Evolutionary conservation across 345 rosid genomes (phyloP).

Genomic region (Viola odorata): DNA sequence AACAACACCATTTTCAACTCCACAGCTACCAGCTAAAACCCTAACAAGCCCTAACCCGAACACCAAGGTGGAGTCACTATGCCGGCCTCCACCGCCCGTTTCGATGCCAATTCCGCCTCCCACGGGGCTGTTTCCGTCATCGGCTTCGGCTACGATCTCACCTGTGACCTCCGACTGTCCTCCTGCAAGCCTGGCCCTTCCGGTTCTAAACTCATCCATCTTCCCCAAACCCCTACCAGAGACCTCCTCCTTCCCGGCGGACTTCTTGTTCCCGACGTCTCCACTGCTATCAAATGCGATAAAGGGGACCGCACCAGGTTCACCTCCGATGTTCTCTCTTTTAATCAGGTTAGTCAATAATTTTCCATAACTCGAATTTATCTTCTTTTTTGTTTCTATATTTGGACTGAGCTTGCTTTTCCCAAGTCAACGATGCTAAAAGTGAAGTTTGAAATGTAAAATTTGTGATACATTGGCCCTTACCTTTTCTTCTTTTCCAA

Average conservation of each 20-base stretch:
- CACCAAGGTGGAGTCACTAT: no score
- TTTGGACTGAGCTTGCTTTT: no score
- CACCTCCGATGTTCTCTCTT: constrained; percentile 73
- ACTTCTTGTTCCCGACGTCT: constrained; percentile 53
- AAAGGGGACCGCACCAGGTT: constrained; percentile 90
- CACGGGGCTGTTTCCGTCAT: constrained; percentile 81
- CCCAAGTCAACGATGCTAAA: no score
- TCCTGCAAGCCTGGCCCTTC: constrained; percentile 47
- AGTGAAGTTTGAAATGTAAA: background rate
- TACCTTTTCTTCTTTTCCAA: background rate
- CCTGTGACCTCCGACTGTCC: constrained; percentile 49
- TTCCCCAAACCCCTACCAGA: constrained; percentile 34
- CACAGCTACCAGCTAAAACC: no score
- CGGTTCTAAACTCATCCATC: constrained; percentile 52
- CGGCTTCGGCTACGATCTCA: constrained; percentile 77
- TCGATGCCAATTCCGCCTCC: constrained; percentile 69
- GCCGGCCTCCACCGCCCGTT: constrained; percentile 11
- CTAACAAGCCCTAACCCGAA: no score
- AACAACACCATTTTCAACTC: no score
- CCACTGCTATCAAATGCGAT: constrained; percentile 72
- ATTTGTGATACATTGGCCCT: no score
- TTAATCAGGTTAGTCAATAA: constrained; percentile 52
- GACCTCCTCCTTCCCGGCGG: constrained; percentile 77
- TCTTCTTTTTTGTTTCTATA: no score
- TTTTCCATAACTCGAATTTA: no score